Evolutionary conservation across 345 rosid species (phyloP).

Genomic region (Sisymbrium altissimum): DNA sequence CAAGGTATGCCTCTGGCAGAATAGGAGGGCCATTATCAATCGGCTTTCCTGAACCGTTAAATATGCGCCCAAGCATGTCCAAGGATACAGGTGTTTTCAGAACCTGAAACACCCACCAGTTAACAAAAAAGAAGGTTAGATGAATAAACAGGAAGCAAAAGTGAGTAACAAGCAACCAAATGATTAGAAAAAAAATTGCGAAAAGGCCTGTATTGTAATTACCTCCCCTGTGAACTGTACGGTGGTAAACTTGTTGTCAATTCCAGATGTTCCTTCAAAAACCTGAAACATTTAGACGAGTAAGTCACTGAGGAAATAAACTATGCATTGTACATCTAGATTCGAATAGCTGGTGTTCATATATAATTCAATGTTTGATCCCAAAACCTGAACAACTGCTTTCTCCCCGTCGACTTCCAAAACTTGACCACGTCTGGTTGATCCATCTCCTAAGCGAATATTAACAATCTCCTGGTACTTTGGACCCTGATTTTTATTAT

Average conservation of each 20-base stretch:
- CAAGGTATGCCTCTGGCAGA: conserved; percentile 93
- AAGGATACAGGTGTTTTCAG: conserved; percentile 88
- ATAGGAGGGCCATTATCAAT: conserved; percentile 98
- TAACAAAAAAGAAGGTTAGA: background rate
- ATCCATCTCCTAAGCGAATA: conserved; percentile 90
- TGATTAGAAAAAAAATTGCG: background rate
- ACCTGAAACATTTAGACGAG: conserved; percentile 43
- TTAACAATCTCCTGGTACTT: conserved; percentile 97
- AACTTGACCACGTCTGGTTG: conserved; percentile 93
- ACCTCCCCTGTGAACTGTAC: conserved; percentile 97
- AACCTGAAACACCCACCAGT: conserved; percentile 46
- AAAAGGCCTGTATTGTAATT: background rate
- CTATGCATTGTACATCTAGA: background rate
- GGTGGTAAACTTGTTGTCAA: conserved; percentile 86
- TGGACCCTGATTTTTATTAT: conserved; percentile 57
- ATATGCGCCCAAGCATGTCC: conserved; percentile 98
- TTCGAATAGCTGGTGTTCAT: background rate
- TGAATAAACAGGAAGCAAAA: background rate
- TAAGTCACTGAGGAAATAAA: background rate
- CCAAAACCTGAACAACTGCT: conserved; percentile 85
- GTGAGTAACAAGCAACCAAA: background rate
- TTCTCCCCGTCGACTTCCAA: conserved; percentile 98
- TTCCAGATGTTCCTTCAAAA: conserved; percentile 94
- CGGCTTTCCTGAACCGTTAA: conserved; percentile 97
- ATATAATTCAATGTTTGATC: background rate